Evolutionary conservation across 805 yeast species (phyloP).

Genomic region (Starmera pachycereana): DNA sequence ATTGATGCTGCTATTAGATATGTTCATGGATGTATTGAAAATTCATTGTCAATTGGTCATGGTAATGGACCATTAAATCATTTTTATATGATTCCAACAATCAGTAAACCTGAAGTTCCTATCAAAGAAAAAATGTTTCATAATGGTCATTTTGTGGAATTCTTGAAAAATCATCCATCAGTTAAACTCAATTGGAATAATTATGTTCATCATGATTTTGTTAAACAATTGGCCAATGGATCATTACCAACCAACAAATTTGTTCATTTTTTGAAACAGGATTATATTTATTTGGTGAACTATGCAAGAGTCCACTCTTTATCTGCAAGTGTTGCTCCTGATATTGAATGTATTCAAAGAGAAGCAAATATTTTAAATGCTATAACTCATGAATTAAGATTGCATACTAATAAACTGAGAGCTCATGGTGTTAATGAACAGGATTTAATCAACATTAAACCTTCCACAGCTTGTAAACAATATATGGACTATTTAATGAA

Average conservation of each 20-base stretch:
- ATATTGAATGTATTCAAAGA: conserved; percentile 36
- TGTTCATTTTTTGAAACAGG: conserved; percentile 43
- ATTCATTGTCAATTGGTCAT: conserved; percentile 31
- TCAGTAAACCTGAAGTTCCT: not conserved
- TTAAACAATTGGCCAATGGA: conserved; percentile 40
- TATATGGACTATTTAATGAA: conserved; percentile 53
- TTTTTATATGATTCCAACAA: conserved; percentile 22
- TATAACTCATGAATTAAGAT: conserved; percentile 43
- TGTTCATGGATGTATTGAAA: conserved; percentile 54
- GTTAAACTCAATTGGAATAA: conserved; percentile 45
- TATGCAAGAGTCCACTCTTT: conserved; percentile 58
- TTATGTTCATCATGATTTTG: conserved; percentile 56
- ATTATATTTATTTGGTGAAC: conserved; percentile 57
- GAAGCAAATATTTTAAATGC: conserved; percentile 40
- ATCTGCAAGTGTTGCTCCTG: conserved; percentile 54
- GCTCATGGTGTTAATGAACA: conserved; percentile 26
- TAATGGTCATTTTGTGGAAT: conserved; percentile 31
- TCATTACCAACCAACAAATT: conserved; percentile 40
- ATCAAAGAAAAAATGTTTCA: conserved; percentile 2
- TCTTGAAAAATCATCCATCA: conserved; percentile 43
- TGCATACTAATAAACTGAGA: conserved; percentile 42
- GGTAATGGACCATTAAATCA: conserved; percentile 78
- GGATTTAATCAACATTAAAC: conserved; percentile 34
- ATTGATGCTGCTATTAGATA: conserved; percentile 50
- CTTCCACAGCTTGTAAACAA: conserved; percentile 46